Base-by-base conservation (phyloP, 2,329 filamentous ascomycete species). In the Arthrobotrys conoides region DNA sequence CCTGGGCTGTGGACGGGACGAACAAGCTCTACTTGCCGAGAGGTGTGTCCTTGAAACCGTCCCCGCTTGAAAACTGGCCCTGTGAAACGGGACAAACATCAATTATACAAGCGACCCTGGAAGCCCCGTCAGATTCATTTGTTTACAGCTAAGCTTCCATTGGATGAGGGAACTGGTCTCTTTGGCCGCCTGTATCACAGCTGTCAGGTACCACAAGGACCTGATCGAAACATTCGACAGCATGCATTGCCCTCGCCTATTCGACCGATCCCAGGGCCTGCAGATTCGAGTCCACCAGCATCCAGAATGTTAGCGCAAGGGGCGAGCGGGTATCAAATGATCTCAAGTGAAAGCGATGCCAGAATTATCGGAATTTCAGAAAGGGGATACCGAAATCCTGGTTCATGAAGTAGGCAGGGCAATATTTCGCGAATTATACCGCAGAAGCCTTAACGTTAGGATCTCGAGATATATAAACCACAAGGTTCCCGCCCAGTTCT, bases 31-130 rank as follows among this genome's bases (percentile, higher is more conserved):
- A 64, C 57, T 76, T 70, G 70, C 65, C 71, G 64, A 76, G 71
- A 51, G 22, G 38, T 24, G 27, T 55, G 61, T 61, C 61, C 71
- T 67, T 77, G 73, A 77, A 77, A 76, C 72, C 38, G 49, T 66
- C 49, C 59, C 20, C 70, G 72, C 72, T 27, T 55, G 65, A 71
- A 71, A 76, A 59, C 59, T 51, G 67, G 73, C 61, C 46, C 67
- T 63, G 61, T 77, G 73, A 77, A 77, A 77, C 73, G 61, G 57
- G 18, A 38, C n/a, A 46, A 71, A 71, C 73, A n/a, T 77, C 61
- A 71, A 67, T 22, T 77, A 63, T 20, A 77, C 48, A 77, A 59
- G 22, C 8, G 49, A 18, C 67, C 61, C 30, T 49, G 22, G 5
- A 27, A 27, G 24, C 9, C 10, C 57, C 36, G n/a, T 18, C 8